Conservation (phyloP, 768 basidiomycete genomes). For the Boletus reticuloceps region DNA sequence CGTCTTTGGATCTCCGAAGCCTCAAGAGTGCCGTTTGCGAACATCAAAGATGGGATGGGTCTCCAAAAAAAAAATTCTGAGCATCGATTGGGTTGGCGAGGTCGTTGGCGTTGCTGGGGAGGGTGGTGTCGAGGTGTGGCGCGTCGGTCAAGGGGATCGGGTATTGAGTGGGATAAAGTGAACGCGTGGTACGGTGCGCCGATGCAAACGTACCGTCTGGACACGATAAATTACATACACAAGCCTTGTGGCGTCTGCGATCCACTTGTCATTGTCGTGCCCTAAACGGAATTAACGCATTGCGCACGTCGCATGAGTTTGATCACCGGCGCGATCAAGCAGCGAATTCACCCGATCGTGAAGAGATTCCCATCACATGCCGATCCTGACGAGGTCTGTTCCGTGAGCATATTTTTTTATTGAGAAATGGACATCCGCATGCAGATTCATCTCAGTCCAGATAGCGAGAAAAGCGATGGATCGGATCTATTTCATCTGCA, state of each 20-base stretch:
- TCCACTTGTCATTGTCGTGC: no score
- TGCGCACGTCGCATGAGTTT: not conserved
- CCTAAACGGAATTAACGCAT: no score
- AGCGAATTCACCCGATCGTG: not conserved
- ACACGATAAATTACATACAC: not conserved
- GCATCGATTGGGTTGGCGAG: constrained; percentile 56
- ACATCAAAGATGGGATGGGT: constrained; percentile 58
- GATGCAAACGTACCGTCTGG: not conserved
- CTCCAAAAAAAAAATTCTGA: constrained; percentile 52
- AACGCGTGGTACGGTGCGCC: not conserved
- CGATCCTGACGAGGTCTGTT: not conserved
- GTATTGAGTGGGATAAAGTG: not conserved
- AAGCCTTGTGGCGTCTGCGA: no score
- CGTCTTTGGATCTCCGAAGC: constrained; percentile 76
- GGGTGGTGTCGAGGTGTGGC: constrained; percentile 65
- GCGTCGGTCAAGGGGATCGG: constrained; percentile 28
- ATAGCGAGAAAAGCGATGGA: no score
- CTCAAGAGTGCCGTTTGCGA: constrained; percentile 60
- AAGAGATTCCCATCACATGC: not conserved
- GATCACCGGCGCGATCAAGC: not conserved
- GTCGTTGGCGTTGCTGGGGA: constrained; percentile 62
- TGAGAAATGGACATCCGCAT: no score
- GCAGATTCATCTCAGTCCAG: no score
- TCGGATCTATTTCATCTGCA: no score
- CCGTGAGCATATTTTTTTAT: no score